Evolutionary conservation across 2,329 filamentous ascomycete genomes (phyloP).

Genomic region (Pezicula radicicola): DNA sequence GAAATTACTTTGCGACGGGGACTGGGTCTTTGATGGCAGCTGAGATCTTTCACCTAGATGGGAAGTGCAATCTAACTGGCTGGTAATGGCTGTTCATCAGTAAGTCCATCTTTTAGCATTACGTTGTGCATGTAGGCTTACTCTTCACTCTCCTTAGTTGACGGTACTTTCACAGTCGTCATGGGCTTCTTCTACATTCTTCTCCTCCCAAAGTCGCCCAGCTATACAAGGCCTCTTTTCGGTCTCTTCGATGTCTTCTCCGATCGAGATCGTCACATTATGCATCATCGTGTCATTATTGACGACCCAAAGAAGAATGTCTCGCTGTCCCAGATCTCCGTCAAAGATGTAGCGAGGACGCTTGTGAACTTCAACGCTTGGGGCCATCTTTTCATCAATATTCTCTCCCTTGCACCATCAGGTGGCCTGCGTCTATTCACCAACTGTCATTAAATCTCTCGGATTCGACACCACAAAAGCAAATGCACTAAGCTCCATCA

Average conservation of each 20-base stretch:
- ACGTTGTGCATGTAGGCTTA: neutral
- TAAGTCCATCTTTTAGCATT: neutral
- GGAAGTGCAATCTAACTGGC: neutral
- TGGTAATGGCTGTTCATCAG: neutral
- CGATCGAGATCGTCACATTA: neutral
- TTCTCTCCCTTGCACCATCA: neutral
- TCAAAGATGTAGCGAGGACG: neutral
- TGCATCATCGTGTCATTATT: neutral
- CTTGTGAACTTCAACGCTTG: neutral
- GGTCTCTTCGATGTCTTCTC: neutral
- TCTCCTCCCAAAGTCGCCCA: neutral
- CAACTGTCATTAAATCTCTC: neutral
- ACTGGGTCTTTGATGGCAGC: neutral
- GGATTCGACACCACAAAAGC: neutral
- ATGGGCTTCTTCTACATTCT: neutral
- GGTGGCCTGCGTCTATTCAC: neutral
- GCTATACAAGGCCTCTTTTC: neutral
- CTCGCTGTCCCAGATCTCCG: neutral
- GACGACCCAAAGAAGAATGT: neutral
- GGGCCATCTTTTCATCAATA: neutral
- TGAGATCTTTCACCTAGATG: neutral
- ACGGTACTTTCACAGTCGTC: neutral
- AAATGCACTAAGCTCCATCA: neutral
- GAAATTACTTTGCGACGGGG: neutral
- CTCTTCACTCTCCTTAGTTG: neutral